Evolutionary conservation across 306 rosid species (phyloP).

Genomic region (Clitoria ternatea): DNA sequence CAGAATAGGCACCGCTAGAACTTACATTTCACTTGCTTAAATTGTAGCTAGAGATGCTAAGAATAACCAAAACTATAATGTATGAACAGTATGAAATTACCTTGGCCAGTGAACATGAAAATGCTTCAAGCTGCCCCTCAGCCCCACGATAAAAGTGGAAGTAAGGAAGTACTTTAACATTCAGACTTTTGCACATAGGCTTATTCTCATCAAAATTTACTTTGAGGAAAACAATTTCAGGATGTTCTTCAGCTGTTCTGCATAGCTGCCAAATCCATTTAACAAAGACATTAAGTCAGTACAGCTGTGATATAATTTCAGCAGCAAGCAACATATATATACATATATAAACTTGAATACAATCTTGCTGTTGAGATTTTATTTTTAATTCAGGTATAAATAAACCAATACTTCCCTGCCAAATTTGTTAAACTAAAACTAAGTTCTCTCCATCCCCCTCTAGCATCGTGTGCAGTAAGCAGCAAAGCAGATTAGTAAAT

Average conservation of each 20-base stretch:
- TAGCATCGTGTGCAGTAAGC: not conserved
- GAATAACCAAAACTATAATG: constrained; percentile 8
- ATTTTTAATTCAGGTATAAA: not conserved
- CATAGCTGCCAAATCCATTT: constrained; percentile 68
- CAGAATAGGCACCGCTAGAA: not conserved
- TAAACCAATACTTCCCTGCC: not conserved
- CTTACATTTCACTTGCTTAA: not conserved
- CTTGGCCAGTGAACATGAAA: constrained; percentile 98
- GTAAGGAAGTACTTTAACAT: constrained; percentile 93
- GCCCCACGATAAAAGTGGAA: constrained; percentile 98
- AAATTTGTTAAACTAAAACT: too few relatives aligned
- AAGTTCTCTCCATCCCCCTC: not conserved
- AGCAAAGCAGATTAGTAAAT: not conserved
- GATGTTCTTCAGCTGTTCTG: constrained; percentile 91
- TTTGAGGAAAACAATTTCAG: constrained; percentile 83
- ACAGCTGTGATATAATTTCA: constrained; percentile 16
- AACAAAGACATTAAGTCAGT: constrained; percentile 13
- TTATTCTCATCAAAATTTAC: constrained; percentile 97
- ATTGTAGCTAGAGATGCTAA: constrained; percentile 8
- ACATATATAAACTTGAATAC: not conserved
- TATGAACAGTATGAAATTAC: constrained; percentile 56
- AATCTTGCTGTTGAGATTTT: not conserved
- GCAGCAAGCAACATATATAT: not conserved
- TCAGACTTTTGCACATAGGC: constrained; percentile 94
- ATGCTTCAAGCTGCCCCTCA: constrained; percentile 84